Evolutionary conservation across 257 asterid species (phyloP).

Genomic region (Apocynum venetum): DNA sequence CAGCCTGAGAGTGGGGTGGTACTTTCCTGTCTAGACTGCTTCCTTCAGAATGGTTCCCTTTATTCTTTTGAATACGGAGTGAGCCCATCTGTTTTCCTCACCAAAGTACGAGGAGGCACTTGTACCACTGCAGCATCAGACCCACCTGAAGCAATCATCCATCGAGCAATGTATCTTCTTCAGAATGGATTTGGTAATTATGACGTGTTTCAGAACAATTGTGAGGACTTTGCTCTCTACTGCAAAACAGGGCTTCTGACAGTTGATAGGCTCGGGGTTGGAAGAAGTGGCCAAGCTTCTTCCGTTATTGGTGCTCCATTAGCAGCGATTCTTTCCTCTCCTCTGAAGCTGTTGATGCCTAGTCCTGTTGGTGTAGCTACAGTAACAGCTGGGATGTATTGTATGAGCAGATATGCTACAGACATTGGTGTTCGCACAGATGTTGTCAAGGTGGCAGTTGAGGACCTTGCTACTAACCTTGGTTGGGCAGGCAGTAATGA

Average conservation of each 20-base stretch:
- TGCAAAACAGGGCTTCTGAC: slow-evolving; percentile 91
- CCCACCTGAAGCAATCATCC: slow-evolving; percentile 47
- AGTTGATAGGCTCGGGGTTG: slow-evolving; percentile 67
- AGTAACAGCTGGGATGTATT: slow-evolving; percentile 85
- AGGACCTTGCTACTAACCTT: slow-evolving; percentile 68
- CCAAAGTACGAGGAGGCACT: slow-evolving; percentile 90
- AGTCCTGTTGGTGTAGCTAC: slow-evolving; percentile 81
- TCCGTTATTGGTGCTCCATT: slow-evolving; percentile 84
- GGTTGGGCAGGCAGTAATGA: slow-evolving; percentile 46
- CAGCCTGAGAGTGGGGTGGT: slow-evolving; percentile 73
- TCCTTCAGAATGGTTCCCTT: slow-evolving; percentile 62
- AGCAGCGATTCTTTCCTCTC: slow-evolving; percentile 84
- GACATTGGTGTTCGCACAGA: slow-evolving; percentile 85
- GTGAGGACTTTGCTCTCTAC: slow-evolving; percentile 91
- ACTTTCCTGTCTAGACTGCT: slow-evolving; percentile 85
- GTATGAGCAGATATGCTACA: slow-evolving; percentile 82
- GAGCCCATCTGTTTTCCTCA: slow-evolving; percentile 57
- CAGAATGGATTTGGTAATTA: slow-evolving; percentile 84
- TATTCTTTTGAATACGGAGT: slow-evolving; percentile 76
- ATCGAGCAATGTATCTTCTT: slow-evolving; percentile 83
- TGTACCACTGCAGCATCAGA: slow-evolving; percentile 89
- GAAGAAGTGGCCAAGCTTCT: slow-evolving; percentile 94
- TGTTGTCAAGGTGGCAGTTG: slow-evolving; percentile 76
- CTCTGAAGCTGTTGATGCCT: slow-evolving; percentile 73
- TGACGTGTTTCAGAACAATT: slow-evolving; percentile 80